These are phyloP conservation scores for Nitzschia putrida DNA, from an alignment of 108 stramenopile species.

Conservation along the genomic window DNA sequence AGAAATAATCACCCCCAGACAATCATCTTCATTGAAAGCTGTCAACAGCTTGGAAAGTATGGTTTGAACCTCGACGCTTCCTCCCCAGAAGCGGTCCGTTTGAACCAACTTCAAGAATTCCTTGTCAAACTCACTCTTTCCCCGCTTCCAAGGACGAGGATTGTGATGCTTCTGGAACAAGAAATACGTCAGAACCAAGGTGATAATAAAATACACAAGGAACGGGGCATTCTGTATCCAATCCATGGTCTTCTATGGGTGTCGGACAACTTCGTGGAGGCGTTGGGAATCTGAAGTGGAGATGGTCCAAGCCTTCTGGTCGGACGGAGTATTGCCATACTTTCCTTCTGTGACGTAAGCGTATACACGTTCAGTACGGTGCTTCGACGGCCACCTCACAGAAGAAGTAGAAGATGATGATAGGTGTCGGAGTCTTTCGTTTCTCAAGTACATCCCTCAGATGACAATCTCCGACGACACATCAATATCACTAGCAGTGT, in stretches of 20 bases:
- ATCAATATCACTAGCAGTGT: no score
- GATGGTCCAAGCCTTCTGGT: no score
- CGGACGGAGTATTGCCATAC: no score
- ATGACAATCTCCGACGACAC: no score
- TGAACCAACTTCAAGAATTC: conserved; percentile 9
- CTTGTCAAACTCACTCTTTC: not conserved
- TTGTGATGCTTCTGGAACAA: conserved; percentile 4
- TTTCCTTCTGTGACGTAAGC: no score
- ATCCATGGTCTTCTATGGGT: no score
- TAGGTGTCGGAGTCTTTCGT: no score
- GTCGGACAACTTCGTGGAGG: no score
- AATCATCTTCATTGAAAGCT: not conserved
- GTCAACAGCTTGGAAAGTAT: conserved; percentile 7
- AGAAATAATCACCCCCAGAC: conserved; percentile 4
- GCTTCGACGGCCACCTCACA: no score
- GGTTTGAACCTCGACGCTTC: not conserved
- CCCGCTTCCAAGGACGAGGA: conserved; percentile 6
- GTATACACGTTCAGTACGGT: not conserved
- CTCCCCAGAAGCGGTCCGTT: conserved; percentile 15
- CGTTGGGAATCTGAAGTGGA: no score
- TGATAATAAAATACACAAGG: not conserved
- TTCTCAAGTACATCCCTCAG: no score
- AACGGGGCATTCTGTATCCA: not conserved
- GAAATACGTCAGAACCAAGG: not conserved
- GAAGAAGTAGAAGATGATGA: no score